These are phyloP conservation scores for Aquilaria agallochum DNA, from an alignment of 441 rosid genomes.

Conservation along the genomic window DNA sequence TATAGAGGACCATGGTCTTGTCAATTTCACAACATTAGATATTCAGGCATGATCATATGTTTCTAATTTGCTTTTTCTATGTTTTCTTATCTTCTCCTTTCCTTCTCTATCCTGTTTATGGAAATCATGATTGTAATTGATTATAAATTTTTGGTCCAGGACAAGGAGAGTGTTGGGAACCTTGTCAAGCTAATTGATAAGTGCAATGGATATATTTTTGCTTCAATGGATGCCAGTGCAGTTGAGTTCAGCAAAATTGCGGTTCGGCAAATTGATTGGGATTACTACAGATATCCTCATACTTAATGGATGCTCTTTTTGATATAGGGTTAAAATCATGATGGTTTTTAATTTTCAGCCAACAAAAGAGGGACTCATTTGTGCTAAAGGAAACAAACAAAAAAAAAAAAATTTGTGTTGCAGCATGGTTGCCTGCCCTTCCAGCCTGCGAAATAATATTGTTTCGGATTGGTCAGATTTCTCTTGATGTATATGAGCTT, in stretches of 20 bases:
- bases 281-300: constrained; percentile 90
- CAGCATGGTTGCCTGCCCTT: too few species aligned
- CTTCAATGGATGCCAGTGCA: constrained; percentile 75
- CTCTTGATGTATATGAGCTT: too few species aligned
- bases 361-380: too few species aligned
- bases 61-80: not conserved
- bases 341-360: too few species aligned
- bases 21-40: constrained; percentile 80
- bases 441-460: too few species aligned
- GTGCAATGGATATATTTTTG: constrained; percentile 84
- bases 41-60: constrained; percentile 58
- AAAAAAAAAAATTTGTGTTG: too few species aligned
- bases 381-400: too few species aligned
- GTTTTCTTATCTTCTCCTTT: constrained; percentile 12
- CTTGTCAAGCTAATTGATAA: constrained; percentile 85
- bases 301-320: not conserved
- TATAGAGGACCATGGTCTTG: constrained; percentile 71
- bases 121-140: constrained; percentile 1
- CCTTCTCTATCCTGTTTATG: constrained; percentile 2
- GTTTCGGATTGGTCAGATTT: too few species aligned
- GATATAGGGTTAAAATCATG: too few species aligned
- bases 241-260: constrained; percentile 96
- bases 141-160: constrained; percentile 34
- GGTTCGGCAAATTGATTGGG: constrained; percentile 77
- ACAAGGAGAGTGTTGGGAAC: constrained; percentile 79